Percentiles rank a stretch among this genome's conserved stretches.
Evolutionary conservation across 2,329 filamentous ascomycete species (phyloP).

Genomic region (Teratosphaeria gauchensis): DNA sequence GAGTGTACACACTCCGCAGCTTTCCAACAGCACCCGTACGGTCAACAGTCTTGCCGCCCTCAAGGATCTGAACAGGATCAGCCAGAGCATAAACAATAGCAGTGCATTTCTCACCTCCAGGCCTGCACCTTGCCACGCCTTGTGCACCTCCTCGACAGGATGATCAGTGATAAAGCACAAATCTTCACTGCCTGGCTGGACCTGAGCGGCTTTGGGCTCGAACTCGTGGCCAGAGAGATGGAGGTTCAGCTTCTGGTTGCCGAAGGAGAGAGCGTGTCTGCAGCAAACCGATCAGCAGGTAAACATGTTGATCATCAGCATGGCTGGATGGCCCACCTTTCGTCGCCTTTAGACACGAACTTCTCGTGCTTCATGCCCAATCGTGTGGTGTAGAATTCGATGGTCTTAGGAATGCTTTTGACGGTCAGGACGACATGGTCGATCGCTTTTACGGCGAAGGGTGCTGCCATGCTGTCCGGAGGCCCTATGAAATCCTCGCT

Average conservation of each 20-base stretch:
- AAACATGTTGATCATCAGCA: not conserved
- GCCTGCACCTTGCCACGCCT: slow-evolving; percentile 20
- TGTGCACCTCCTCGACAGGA: slow-evolving; percentile 39
- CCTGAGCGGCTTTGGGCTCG: slow-evolving; percentile 47
- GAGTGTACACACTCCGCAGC: slow-evolving; percentile 49
- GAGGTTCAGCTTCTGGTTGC: slow-evolving; percentile 52
- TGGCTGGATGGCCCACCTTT: slow-evolving; percentile 10
- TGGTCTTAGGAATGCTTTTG: slow-evolving; percentile 39
- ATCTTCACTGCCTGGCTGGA: slow-evolving; percentile 49
- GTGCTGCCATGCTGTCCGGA: not conserved
- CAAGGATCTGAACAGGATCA: slow-evolving; percentile 20
- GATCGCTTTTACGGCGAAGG: slow-evolving; percentile 33
- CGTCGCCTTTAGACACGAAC: slow-evolving; percentile 34
- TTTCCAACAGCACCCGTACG: slow-evolving; percentile 48
- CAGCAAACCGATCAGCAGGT: slow-evolving; percentile 1
- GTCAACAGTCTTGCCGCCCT: slow-evolving; percentile 43
- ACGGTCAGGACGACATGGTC: slow-evolving; percentile 55
- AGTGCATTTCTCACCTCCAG: not conserved
- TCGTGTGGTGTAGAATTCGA: slow-evolving; percentile 45
- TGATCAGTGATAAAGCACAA: slow-evolving; percentile 50
- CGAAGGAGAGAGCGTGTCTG: slow-evolving; percentile 48
- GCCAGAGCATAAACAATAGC: not conserved
- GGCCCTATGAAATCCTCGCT: no score
- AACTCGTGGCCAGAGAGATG: slow-evolving; percentile 50
- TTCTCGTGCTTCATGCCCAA: slow-evolving; percentile 49